Percentiles rank a stretch among this genome's conserved stretches.
Conservation (phyloP, 331 rosid genomes). For the Malus hybrid region DNA sequence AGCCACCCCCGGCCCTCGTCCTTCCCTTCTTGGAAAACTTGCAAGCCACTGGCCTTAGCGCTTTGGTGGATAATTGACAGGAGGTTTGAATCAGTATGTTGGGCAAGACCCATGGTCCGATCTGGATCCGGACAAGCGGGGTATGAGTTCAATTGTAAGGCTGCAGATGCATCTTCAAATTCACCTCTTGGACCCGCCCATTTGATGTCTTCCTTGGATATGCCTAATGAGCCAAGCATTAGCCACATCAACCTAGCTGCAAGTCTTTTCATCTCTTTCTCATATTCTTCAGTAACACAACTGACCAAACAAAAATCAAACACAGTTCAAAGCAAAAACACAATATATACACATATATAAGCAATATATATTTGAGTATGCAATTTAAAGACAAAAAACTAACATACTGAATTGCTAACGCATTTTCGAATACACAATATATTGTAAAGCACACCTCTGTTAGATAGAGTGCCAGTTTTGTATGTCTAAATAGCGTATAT, state of each 20-base stretch:
- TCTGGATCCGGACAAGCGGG: conserved; percentile 85
- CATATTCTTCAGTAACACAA: conserved; percentile 39
- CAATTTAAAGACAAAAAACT: neutral
- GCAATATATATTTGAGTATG: too few species aligned
- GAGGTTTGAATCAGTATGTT: conserved; percentile 83
- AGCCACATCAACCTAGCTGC: conserved; percentile 57
- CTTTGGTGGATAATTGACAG: conserved; percentile 62
- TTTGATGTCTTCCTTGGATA: conserved; percentile 47
- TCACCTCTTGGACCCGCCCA: conserved; percentile 57
- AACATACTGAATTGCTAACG: neutral
- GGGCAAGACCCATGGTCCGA: conserved; percentile 81
- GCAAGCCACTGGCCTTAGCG: conserved; percentile 55
- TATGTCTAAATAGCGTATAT: neutral
- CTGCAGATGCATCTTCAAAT: conserved; percentile 29
- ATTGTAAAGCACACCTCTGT: neutral
- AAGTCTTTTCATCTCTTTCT: conserved; percentile 47
- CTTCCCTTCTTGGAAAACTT: conserved; percentile 21
- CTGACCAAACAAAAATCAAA: conserved; percentile 22
- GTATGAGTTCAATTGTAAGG: conserved; percentile 65
- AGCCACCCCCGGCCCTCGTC: conserved; percentile 57
- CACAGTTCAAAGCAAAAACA: neutral
- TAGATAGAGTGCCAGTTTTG: neutral
- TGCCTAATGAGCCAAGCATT: conserved; percentile 52
- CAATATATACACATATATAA: neutral
- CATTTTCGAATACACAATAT: neutral